phyloP scores from a whole-genome alignment of 2,329 filamentous ascomycete genomes.

The Monilinia aucupariae region DNA sequence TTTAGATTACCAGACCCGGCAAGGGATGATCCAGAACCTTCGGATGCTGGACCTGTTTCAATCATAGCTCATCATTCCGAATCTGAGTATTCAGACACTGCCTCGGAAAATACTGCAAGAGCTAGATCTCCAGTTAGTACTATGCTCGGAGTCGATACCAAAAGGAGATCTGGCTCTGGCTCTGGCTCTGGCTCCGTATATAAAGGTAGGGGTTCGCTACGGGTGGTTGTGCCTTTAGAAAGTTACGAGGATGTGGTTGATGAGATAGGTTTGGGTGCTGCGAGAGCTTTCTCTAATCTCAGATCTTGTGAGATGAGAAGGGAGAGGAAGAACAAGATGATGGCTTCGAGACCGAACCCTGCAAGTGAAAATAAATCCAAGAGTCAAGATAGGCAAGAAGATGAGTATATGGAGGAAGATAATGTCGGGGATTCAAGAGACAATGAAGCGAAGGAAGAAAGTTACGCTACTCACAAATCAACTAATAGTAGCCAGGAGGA shows the following conservation, averaged over 20 bases:
- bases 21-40: background rate
- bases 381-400: background rate
- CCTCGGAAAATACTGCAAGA: background rate
- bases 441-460: background rate
- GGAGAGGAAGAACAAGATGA: background rate
- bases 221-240: no score
- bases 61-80: background rate
- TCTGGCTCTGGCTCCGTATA: background rate
- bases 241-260: background rate
- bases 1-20: constrained; percentile 6
- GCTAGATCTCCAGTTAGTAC: constrained; percentile 10
- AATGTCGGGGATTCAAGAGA: background rate
- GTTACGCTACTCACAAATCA: background rate
- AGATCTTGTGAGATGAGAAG: background rate
- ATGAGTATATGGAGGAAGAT: background rate
- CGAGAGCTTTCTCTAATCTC: background rate
- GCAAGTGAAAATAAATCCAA: background rate
- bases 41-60: background rate
- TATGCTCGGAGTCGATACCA: background rate
- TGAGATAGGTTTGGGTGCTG: background rate
- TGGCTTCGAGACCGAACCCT: background rate
- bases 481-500: background rate
- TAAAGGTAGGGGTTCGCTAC: background rate
- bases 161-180: background rate
- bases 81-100: background rate